A percentile compares a stretch with the other conserved stretches of the same genome.
phyloP scores from a whole-genome alignment of 192 early-diverging fungal genomes.

The Entophlyctis luteolus region DNA sequence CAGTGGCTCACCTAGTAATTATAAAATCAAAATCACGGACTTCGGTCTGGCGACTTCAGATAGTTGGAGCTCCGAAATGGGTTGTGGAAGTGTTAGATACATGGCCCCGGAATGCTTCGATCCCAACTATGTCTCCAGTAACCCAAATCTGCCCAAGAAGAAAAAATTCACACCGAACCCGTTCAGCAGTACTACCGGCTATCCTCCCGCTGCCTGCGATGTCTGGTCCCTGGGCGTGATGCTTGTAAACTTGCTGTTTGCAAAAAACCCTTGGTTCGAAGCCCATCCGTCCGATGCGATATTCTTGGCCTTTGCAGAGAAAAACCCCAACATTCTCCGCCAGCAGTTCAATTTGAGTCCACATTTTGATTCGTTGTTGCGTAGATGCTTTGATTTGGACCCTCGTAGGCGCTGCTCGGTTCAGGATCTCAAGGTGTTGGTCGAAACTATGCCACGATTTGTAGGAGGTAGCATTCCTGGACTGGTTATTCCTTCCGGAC shows the following conservation, averaged over 20 bases:
- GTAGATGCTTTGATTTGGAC: constrained; percentile 69
- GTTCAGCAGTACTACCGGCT: constrained; percentile 19
- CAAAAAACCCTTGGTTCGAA: constrained; percentile 75
- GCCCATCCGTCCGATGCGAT: constrained; percentile 61
- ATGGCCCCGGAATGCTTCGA: constrained; percentile 75
- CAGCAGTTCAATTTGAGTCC: constrained; percentile 53
- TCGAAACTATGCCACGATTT: constrained; percentile 24
- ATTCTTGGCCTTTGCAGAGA: constrained; percentile 51
- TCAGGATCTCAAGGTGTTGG: constrained; percentile 21
- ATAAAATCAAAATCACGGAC: constrained; percentile 75
- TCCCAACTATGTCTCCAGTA: constrained; percentile 4
- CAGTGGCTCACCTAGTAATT: constrained; percentile 2
- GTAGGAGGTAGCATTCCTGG: constrained; percentile 18
- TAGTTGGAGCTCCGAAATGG: constrained; percentile 73
- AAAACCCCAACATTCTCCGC: constrained; percentile 31
- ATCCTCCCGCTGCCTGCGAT: constrained; percentile 65
- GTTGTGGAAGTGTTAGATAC: constrained; percentile 76
- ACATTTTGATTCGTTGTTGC: constrained; percentile 64
- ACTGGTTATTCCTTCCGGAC: constrained; percentile 9
- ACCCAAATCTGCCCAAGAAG: constrained; percentile 8
- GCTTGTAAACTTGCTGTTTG: constrained; percentile 70
- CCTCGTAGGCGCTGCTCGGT: constrained; percentile 26
- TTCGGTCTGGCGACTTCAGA: constrained; percentile 89
- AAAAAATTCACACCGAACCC: neutral
- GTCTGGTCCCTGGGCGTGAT: constrained; percentile 77